A percentile compares a stretch with the other conserved stretches of the same genome.
Conservation (phyloP, 2,329 filamentous ascomycete genomes). For the Sporothrix schenckii region DNA sequence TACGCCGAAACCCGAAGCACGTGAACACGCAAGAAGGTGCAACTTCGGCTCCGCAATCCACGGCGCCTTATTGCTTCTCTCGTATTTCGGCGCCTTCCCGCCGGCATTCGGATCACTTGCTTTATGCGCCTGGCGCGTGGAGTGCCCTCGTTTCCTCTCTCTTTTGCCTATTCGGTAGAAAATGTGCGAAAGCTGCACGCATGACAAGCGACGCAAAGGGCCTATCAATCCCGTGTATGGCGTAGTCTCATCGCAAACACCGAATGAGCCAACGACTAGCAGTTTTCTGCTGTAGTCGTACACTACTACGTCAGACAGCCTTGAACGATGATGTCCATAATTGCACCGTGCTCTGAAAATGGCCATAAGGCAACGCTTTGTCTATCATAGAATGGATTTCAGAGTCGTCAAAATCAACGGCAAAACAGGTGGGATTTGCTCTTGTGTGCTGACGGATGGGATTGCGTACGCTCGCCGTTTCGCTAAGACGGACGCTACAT, state of each 20-base stretch:
- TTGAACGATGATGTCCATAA: not conserved
- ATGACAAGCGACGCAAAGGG: not conserved
- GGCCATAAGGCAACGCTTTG: not conserved
- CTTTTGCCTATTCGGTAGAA: conserved; percentile 8
- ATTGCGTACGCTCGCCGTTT: not conserved
- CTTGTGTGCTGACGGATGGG: not conserved
- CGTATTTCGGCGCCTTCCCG: not conserved
- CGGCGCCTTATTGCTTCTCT: not conserved
- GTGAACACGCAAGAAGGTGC: not conserved
- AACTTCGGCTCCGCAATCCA: not conserved
- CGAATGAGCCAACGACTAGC: not conserved
- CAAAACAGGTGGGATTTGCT: not conserved
- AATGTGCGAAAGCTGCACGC: not conserved
- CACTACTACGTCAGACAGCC: not conserved
- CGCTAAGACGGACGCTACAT: not conserved
- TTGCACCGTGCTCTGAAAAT: conserved; percentile 1
- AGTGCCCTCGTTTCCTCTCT: no score
- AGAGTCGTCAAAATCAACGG: not conserved
- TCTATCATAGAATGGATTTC: not conserved
- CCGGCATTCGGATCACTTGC: not conserved
- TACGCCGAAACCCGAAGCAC: conserved; percentile 5
- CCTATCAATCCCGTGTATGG: not conserved
- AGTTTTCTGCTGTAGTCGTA: not conserved
- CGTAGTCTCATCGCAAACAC: not conserved
- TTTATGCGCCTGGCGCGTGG: not conserved